Percentiles rank a stretch among this genome's conserved stretches.
phyloP scores from a whole-genome alignment of 345 rosid genomes.

The Euphorbia pulcherrima region DNA sequence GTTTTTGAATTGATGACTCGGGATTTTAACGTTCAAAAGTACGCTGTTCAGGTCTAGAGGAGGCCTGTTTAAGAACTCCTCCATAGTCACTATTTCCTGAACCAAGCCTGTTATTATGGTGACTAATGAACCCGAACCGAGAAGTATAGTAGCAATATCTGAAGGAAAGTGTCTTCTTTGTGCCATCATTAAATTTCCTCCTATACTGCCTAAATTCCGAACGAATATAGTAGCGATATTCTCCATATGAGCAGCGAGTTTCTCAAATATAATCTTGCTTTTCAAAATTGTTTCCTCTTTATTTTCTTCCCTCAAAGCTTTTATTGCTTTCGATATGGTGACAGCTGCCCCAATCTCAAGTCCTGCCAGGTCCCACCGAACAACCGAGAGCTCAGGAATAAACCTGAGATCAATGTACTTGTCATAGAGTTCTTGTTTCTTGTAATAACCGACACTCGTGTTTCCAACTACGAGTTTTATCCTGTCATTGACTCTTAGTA shows the following conservation, averaged over 20 bases:
- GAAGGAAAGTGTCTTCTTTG: constrained; percentile 73
- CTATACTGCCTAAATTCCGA: constrained; percentile 68
- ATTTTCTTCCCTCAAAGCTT: constrained; percentile 45
- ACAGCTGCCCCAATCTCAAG: constrained; percentile 75
- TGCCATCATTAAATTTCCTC: constrained; percentile 87
- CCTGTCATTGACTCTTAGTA: constrained; percentile 25
- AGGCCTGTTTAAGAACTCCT: constrained; percentile 58
- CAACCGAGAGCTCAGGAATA: constrained; percentile 54
- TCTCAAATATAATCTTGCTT: constrained; percentile 37
- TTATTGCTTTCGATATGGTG: constrained; percentile 62
- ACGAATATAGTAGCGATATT: constrained; percentile 52
- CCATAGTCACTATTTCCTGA: constrained; percentile 39
- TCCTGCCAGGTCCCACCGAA: constrained; percentile 46
- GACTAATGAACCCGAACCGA: constrained; percentile 58
- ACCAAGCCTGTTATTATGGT: constrained; percentile 28
- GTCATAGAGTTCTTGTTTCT: constrained; percentile 45
- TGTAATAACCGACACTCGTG: constrained; percentile 71
- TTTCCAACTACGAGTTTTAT: constrained; percentile 69
- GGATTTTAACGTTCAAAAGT: constrained; percentile 56
- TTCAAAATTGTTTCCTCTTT: constrained; percentile 16
- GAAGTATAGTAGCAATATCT: constrained; percentile 69
- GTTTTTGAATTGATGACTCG: constrained; percentile 28
- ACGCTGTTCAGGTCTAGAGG: constrained; percentile 45
- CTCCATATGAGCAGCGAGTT: constrained; percentile 68
- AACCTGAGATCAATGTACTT: constrained; percentile 60